These are phyloP conservation scores for Talaromyces borbonicus DNA, from an alignment of 495 filamentous ascomycete genomes.

Conservation along the genomic window DNA sequence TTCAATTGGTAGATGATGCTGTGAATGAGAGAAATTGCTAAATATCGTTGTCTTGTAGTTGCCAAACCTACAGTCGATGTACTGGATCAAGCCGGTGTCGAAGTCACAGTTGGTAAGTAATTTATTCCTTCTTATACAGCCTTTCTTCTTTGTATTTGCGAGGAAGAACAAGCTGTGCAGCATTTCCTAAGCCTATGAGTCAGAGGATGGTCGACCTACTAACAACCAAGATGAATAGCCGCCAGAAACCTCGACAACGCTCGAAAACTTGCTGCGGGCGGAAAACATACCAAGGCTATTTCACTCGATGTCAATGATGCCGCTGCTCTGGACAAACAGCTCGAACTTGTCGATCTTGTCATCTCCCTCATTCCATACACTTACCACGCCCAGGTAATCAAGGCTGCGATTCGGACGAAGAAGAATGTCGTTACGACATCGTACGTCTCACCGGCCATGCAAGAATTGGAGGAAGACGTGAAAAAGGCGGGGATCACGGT, in stretches of 20 bases:
- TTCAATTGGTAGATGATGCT: not conserved
- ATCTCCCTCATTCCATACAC: conserved; percentile 88
- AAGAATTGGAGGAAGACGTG: conserved; percentile 68
- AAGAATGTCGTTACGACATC: conserved; percentile 95
- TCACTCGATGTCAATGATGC: conserved; percentile 74
- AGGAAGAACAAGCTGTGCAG: too few species aligned
- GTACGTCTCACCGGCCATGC: conserved; percentile 88
- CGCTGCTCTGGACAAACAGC: conserved; percentile 63
- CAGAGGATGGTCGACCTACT: too few species aligned
- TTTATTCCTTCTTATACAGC: not conserved
- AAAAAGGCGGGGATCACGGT: conserved; percentile 95
- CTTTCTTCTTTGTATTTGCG: too few species aligned
- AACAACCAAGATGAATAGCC: conserved; percentile 42
- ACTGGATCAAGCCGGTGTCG: conserved; percentile 61
- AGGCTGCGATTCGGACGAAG: conserved; percentile 86
- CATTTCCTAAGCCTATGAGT: too few species aligned
- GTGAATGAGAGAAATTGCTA: conserved; percentile 8
- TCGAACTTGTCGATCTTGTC: conserved; percentile 68
- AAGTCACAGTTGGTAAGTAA: conserved; percentile 72
- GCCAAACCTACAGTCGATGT: conserved; percentile 72
- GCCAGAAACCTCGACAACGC: conserved; percentile 77
- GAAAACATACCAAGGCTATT: conserved; percentile 62
- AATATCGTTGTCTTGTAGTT: conserved; percentile 28
- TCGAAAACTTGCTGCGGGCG: conserved; percentile 58
- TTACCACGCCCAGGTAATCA: conserved; percentile 83